These are phyloP conservation scores for Sordariomycetes sp. DNA, from an alignment of 2,329 filamentous ascomycete species.

Conservation along the genomic window DNA sequence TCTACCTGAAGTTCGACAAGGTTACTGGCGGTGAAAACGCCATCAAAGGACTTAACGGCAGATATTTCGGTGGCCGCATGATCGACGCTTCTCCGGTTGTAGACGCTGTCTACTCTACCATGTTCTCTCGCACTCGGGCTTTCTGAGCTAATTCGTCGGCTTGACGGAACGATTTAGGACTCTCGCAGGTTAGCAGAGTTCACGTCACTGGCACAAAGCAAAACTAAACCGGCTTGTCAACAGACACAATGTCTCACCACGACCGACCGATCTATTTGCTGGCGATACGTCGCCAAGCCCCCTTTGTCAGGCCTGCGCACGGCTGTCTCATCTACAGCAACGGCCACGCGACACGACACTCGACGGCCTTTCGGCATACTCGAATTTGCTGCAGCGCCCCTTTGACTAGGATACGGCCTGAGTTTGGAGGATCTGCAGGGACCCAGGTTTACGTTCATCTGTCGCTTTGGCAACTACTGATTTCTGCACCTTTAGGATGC, in stretches of 20 bases:
- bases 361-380: too few species aligned
- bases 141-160: slow-evolving; percentile 60
- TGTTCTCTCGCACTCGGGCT: slow-evolving; percentile 80
- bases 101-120: slow-evolving; percentile 96
- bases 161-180: slow-evolving; percentile 39
- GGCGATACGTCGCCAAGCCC: too few species aligned
- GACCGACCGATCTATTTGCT: too few species aligned
- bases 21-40: slow-evolving; percentile 94
- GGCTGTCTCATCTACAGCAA: too few species aligned
- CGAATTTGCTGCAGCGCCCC: too few species aligned
- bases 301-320: too few species aligned
- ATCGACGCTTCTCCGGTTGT: slow-evolving; percentile 95
- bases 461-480: too few species aligned
- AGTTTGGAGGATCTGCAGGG: too few species aligned
- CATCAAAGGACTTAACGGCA: slow-evolving; percentile 93
- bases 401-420: too few species aligned
- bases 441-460: too few species aligned
- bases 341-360: too few species aligned
- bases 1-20: slow-evolving; percentile 97
- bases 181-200: slow-evolving; percentile 23
- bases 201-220: background rate
- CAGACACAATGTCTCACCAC: background rate
- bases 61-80: slow-evolving; percentile 87
- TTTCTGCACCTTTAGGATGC: too few species aligned
- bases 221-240: background rate